Base-by-base conservation (phyloP, 352 stramenopile genomes). In the Pythium scleroteichum region DNA sequence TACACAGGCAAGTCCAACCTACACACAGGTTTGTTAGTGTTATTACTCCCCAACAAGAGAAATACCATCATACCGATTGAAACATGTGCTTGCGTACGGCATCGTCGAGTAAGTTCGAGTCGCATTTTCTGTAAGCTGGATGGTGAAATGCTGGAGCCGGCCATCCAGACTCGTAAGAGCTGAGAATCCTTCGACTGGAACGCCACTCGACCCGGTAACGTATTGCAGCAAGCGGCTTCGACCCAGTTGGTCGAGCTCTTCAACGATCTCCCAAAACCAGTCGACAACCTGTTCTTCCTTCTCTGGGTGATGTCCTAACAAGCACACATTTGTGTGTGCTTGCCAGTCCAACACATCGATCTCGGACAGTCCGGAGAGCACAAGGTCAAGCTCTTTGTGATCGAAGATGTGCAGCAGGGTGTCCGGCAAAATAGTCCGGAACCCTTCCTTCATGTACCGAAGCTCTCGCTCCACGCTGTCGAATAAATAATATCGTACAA, bases 391-490 rank as follows among this genome's bases (percentile, higher is more conserved):
- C 76, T 99, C 97, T 75, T 98, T 96, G 73, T 98, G 98, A 68
- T 99, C 97, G 66, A 99, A 99, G 12, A 99, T 77, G 41, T 97
- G 96, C 10, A 99, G 78, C 19, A 98, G 72, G n/a, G 90, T 85
- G 61, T 98, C 92, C 2, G 92, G 96, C 17, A 99, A 85, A 16
- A 99, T 86, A 57, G 97, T 96, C 58, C 94, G 97, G 46, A 99
- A 94, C 14, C 97, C 86, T 4, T 82, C 69, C 41, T 87, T 53
- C 3, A 94, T 71, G 23, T 66, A 95, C 41, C 75, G 82, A 13
- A 99, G 67, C 72, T 99, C 94, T 2, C 70, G 46, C 52, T 77
- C 66, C 47, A 99, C 86, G 19, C 94, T 92, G 58, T 95, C 95
- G 59, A 99, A 92, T 23, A 99, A 64, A 62, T 96, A 96, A 73